These are phyloP conservation scores for Paraurostyla sp. DNA, from an alignment of 73 alveolate species.

Conservation along the genomic window DNA sequence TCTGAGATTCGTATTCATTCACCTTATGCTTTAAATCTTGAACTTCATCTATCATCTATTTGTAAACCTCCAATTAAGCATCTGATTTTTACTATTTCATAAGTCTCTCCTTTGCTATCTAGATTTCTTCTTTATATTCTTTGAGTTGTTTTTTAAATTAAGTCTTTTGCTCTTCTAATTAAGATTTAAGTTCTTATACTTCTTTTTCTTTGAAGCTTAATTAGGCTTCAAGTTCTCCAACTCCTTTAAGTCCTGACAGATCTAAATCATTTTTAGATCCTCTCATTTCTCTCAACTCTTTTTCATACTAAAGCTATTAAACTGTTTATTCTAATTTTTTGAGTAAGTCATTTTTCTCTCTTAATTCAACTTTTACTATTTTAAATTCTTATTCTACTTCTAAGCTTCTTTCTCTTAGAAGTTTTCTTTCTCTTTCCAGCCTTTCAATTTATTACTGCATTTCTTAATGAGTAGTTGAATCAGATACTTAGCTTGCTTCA, in stretches of 20 bases:
- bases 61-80: conserved; percentile 51
- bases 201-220: conserved; percentile 51
- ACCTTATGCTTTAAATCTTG: conserved; percentile 10
- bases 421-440: conserved; percentile 60
- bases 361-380: background rate
- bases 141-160: background rate
- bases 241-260: conserved; percentile 5
- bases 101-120: conserved; percentile 20
- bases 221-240: conserved; percentile 46
- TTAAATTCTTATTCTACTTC: conserved; percentile 54
- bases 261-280: conserved; percentile 10
- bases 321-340: conserved; percentile 7
- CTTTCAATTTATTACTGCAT: conserved; percentile 19
- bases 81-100: conserved; percentile 7
- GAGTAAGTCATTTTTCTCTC: background rate
- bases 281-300: conserved; percentile 23
- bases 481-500: conserved; percentile 32
- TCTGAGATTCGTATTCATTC: background rate
- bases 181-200: background rate
- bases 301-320: conserved; percentile 12
- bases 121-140: conserved; percentile 56
- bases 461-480: conserved; percentile 35
- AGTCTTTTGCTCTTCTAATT: background rate
- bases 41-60: conserved; percentile 36
- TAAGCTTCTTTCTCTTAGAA: conserved; percentile 7